Evolutionary conservation across 148 eudicot species (phyloP).

Genomic region (Amaranthus palmeri): DNA sequence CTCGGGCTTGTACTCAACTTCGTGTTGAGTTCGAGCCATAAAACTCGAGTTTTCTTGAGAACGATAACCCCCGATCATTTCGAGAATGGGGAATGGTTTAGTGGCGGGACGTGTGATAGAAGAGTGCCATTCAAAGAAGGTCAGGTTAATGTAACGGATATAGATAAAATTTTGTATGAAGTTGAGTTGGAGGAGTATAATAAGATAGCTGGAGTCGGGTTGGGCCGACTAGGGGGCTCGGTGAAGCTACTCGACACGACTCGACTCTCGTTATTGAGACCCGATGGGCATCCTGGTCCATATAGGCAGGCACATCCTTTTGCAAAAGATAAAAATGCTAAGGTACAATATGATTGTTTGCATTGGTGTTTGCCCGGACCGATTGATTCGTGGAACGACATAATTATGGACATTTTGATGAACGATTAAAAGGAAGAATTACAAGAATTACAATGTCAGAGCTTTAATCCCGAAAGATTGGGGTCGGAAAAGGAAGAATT

Average conservation of each 20-base stretch:
- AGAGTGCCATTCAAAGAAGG: slow-evolving; percentile 47
- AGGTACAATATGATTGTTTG: slow-evolving; percentile 75
- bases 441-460: too few species aligned
- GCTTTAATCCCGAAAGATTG: too few species aligned
- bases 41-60: slow-evolving; percentile 39
- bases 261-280: slow-evolving; percentile 58
- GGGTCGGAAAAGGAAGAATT: too few species aligned
- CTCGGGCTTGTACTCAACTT: slow-evolving; percentile 31
- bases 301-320: slow-evolving; percentile 58
- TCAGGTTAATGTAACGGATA: slow-evolving; percentile 25
- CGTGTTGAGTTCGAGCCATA: slow-evolving; percentile 37
- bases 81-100: slow-evolving; percentile 74
- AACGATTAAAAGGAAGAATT: slow-evolving; percentile 9
- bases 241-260: slow-evolving; percentile 58
- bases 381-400: slow-evolving; percentile 76
- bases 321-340: slow-evolving; percentile 45
- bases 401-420: slow-evolving; percentile 53
- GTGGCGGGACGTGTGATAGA: slow-evolving; percentile 65
- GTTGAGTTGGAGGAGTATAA: slow-evolving; percentile 62
- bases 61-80: slow-evolving; percentile 77
- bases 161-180: slow-evolving; percentile 39
- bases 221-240: slow-evolving; percentile 19
- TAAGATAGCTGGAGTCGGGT: slow-evolving; percentile 27
- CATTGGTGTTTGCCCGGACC: slow-evolving; percentile 99
- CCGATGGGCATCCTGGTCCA: slow-evolving; percentile 83